Base-by-base conservation (phyloP, 306 rosid species). In the Sicyos edulis region DNA sequence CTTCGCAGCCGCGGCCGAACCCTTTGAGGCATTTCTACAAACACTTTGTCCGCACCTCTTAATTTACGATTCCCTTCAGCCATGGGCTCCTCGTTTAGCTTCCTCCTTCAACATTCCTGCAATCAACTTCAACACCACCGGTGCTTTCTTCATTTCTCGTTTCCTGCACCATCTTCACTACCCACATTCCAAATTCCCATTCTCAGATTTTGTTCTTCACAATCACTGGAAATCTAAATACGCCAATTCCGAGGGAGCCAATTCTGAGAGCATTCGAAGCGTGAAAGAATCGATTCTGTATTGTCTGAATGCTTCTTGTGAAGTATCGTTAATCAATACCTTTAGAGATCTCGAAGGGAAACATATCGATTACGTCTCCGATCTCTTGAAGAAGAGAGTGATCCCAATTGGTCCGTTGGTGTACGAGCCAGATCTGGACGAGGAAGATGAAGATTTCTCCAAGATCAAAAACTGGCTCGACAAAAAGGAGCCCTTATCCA, bases 1-100 rank as follows among this genome's bases (percentile, higher is more conserved):
- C 58, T 78, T 82, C 8, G 52, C 77, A 49, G 55, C 70, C 74
- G 60, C 78, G 12, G 74, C 76, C 34, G 65, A 70, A 1, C 16
- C 9, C 54, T 78, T 78, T 29, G 58, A 71, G 56, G n/a, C 34
- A 32, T 58, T 82, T n/a, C 49, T 78, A 29, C 56, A 61, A 34
- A 45, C 45, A 56, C 58, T 78, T 11, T 1, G 16, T 14, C 82
- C 76, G 0, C 76, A 76, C 60, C 59, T 82, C 64, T 68, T 82
- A 22, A 73, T 82, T 0, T 79, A 79, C 20, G 85, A 76, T 70
- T 67, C 29, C 54, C 45, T 82, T 24, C 80, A 75, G 10, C 82
- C 73, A 0, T 78, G 82, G 82, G 86, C 83, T 4, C 81, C 80
- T 2, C 26, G 21, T 0, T 8, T 69, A 0, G 83, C 85, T 11